Conservation (phyloP, 331 rosid genomes). For the Cydonia oblonga region DNA sequence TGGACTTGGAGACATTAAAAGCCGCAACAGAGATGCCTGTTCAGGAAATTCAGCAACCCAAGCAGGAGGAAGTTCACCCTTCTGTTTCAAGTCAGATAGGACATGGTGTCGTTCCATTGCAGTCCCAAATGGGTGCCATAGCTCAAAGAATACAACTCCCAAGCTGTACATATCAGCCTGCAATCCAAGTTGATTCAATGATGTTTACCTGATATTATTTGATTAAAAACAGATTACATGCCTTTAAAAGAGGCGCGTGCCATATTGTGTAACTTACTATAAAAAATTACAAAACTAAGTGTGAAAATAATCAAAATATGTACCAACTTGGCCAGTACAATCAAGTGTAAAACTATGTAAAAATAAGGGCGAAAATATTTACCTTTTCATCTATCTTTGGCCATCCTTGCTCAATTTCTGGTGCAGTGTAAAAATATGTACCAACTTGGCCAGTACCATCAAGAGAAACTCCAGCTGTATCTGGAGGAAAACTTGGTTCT, state of each 20-base stretch:
- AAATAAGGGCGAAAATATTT: neutral
- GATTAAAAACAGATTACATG: constrained; percentile 11
- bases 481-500: constrained; percentile 53
- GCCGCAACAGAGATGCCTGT: constrained; percentile 57
- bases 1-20: constrained; percentile 78
- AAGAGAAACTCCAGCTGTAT: constrained; percentile 58
- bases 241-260: neutral
- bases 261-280: neutral
- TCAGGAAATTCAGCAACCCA: constrained; percentile 83
- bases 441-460: constrained; percentile 99
- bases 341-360: neutral
- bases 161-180: constrained; percentile 99
- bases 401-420: constrained; percentile 99
- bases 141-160: constrained; percentile 95
- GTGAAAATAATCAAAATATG: neutral
- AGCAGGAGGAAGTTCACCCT: constrained; percentile 58
- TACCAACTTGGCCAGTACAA: too few relatives aligned
- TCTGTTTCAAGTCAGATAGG: constrained; percentile 73
- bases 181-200: constrained; percentile 27
- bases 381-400: constrained; percentile 98
- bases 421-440: constrained; percentile 91
- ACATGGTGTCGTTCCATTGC: constrained; percentile 81
- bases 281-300: neutral
- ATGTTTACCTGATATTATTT: constrained; percentile 13
- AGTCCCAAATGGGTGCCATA: constrained; percentile 96